A percentile compares a stretch with the other conserved stretches of the same genome.
Conservation (phyloP, 1,284 basidiomycete species). For the Fistulina hepatica region DNA sequence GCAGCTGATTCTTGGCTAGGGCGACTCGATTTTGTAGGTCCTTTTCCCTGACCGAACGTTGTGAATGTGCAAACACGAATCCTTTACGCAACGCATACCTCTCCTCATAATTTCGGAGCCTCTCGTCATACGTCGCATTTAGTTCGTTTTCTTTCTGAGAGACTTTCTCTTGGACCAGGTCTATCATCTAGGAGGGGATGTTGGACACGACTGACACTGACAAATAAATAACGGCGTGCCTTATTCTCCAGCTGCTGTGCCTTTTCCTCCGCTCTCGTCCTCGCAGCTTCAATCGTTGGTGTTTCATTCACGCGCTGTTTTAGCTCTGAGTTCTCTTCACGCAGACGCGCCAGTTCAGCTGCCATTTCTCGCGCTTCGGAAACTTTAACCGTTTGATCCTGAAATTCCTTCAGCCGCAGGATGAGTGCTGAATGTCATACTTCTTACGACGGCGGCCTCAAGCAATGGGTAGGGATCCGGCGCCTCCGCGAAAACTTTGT, state of each 20-base stretch:
- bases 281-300: slow-evolving; percentile 56
- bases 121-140: slow-evolving; percentile 93
- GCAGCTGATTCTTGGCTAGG: slow-evolving; percentile 78
- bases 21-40: slow-evolving; percentile 83
- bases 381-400: slow-evolving; percentile 86
- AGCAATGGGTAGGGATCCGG: slow-evolving; percentile 95
- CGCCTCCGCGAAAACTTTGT: slow-evolving; percentile 88
- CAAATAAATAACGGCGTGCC: slow-evolving; percentile 32
- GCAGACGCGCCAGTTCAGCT: slow-evolving; percentile 54
- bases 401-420: slow-evolving; percentile 4
- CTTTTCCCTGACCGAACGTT: slow-evolving; percentile 54
- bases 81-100: slow-evolving; percentile 46
- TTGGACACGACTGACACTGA: slow-evolving; percentile 9
- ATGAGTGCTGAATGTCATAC: neutral
- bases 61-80: neutral
- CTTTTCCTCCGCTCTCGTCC: slow-evolving; percentile 64
- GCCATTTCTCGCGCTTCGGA: slow-evolving; percentile 72
- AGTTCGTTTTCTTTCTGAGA: slow-evolving; percentile 89
- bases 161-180: slow-evolving; percentile 77
- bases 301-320: slow-evolving; percentile 61
- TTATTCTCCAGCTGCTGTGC: slow-evolving; percentile 76
- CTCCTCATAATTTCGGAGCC: slow-evolving; percentile 89
- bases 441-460: slow-evolving; percentile 78
- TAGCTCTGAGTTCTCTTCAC: slow-evolving; percentile 73
- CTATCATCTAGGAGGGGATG: slow-evolving; percentile 62